phyloP scores from a whole-genome alignment of 306 rosid genomes.

The Sophora flavescens region DNA sequence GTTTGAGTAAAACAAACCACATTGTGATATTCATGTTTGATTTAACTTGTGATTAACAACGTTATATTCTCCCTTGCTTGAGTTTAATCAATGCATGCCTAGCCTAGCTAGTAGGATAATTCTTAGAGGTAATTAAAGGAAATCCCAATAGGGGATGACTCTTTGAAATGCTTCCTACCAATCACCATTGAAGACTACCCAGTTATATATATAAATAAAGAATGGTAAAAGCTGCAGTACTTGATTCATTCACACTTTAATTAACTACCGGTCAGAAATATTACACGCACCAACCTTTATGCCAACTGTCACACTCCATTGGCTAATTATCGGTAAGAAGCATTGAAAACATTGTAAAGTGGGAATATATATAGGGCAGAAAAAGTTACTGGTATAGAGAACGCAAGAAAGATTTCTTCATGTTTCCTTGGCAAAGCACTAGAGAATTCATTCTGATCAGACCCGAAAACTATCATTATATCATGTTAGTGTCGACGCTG shows the following conservation, averaged over 20 bases:
- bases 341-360: slow-evolving; percentile 35
- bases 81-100: not conserved
- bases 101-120: not conserved
- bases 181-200: slow-evolving; percentile 6
- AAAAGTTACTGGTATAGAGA: slow-evolving; percentile 34
- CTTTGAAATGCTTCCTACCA: slow-evolving; percentile 24
- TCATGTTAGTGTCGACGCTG: slow-evolving; percentile 41
- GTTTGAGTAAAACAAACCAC: not conserved
- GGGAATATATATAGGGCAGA: slow-evolving; percentile 49
- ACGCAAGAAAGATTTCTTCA: slow-evolving; percentile 38
- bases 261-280: slow-evolving; percentile 47
- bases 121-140: slow-evolving; percentile 10
- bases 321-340: slow-evolving; percentile 34
- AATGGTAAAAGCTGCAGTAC: slow-evolving; percentile 19
- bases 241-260: slow-evolving; percentile 51
- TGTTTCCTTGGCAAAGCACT: slow-evolving; percentile 47
- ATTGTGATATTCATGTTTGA: not conserved
- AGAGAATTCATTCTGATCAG: slow-evolving; percentile 6
- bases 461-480: slow-evolving; percentile 17
- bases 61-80: not conserved
- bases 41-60: not conserved
- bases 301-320: slow-evolving; percentile 51
- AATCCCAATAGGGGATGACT: slow-evolving; percentile 14
- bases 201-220: not conserved
- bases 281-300: slow-evolving; percentile 53